Conservation (phyloP, 345 rosid species). For the Boechera divaricarpa region DNA sequence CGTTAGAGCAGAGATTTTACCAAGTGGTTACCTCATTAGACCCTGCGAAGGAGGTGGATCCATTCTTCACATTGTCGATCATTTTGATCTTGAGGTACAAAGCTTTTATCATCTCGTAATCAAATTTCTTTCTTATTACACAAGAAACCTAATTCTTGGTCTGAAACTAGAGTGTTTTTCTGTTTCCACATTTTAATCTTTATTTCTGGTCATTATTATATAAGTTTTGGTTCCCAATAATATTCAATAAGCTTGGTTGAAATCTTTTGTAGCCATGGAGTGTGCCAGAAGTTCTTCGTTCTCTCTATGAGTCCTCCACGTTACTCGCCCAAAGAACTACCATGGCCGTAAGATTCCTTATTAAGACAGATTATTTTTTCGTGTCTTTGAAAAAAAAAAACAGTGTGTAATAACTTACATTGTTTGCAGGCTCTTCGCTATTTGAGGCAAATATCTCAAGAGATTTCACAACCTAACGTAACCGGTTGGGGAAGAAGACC, state of each 20-base stretch:
- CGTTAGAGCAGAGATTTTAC: conserved; percentile 89
- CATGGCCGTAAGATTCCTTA: conserved; percentile 70
- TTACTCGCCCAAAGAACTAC: conserved; percentile 95
- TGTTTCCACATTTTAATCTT: background rate
- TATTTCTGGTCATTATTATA: background rate
- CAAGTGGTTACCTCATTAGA: conserved; percentile 92
- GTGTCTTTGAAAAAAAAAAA: background rate
- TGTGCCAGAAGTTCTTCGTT: conserved; percentile 96
- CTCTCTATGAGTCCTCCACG: conserved; percentile 91
- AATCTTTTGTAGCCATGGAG: conserved; percentile 77
- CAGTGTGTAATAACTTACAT: background rate
- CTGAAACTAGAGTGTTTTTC: conserved; percentile 20
- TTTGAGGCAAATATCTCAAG: conserved; percentile 90
- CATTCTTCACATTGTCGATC: conserved; percentile 92
- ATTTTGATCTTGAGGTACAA: conserved; percentile 85
- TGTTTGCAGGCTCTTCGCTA: conserved; percentile 82
- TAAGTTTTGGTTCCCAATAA: conserved; percentile 11
- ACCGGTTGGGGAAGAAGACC: conserved; percentile 93
- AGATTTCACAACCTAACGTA: conserved; percentile 87
- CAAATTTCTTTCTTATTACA: conserved; percentile 15
- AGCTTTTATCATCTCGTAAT: background rate
- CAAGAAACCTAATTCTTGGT: conserved; percentile 34
- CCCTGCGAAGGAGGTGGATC: conserved; percentile 99
- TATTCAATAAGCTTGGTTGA: conserved; percentile 5
- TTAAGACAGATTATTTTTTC: background rate